Base-by-base conservation (phyloP, 139 green algal genomes). In the Ettlia oleoabundans region DNA sequence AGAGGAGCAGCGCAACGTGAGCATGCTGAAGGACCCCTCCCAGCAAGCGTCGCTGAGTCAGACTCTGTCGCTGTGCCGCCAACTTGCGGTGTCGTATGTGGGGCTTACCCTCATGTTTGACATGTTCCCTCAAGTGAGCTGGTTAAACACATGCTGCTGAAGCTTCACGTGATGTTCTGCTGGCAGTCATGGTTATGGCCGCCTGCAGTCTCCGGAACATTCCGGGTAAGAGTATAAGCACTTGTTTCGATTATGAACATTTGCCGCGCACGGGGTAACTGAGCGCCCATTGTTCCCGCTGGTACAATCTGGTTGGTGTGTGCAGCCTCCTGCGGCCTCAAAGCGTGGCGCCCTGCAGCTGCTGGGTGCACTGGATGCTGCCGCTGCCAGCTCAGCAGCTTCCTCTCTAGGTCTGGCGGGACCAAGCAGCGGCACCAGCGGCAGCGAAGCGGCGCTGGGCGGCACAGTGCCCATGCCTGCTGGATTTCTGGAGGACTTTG, bases 61-160 rank as follows among this genome's bases (percentile, higher is more conserved):
- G 5, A 42, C 66, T 0, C 69, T 96, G 4, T 22, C 43, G 13
- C 75, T 88, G 28, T 81, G 75, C 58, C 78, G 78, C 77, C 90
- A 98, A 74, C 87, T 98, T 37, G 72, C 94, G 4, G 89, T 98
- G 32, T 94, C 87, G 13, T 98, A 99, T 76, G 69, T 86, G 1
- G 90, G 90, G 1, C 89, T 99, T 0, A 86, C 92, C 15, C 88
- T 99, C 22, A 88, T 82, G 26, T 83, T 92, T 13, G 90, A 93
- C 43, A 90, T 98, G 84, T 95, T 98, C 69, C 92, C 92, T 18
- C 90, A 93, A 84, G 88, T 91, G n/a, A 0, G 76, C 28, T 22
- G 18, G 18, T n/a, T n/a, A n/a, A n/a, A n/a, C n/a, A n/a, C n/a
- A n/a, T n/a, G n/a, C n/a, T n/a, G n/a, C n/a, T n/a, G n/a, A n/a